Evolutionary conservation across 306 rosid species (phyloP).

Genomic region (Vigna mungo): DNA sequence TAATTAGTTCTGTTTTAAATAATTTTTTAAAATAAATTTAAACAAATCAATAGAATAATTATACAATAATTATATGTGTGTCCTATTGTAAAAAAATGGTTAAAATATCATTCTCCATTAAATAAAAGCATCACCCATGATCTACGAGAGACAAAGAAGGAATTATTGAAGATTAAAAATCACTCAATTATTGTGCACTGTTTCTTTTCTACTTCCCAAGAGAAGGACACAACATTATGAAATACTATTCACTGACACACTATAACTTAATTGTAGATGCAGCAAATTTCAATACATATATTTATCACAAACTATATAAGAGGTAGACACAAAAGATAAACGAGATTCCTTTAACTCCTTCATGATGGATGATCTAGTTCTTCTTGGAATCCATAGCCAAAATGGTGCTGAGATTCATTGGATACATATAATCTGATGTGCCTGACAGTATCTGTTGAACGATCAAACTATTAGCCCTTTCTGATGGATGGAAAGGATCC

Average conservation of each 20-base stretch:
- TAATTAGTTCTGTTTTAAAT: too few relatives aligned
- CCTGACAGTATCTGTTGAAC: slow-evolving; percentile 56
- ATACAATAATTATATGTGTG: too few relatives aligned
- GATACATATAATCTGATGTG: slow-evolving; percentile 66
- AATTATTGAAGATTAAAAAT: background rate
- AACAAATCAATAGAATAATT: too few relatives aligned
- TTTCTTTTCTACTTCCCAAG: background rate
- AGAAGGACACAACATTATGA: slow-evolving; percentile 10
- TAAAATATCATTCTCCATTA: too few relatives aligned
- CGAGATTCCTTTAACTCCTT: background rate
- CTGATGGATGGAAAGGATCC: slow-evolving; percentile 84
- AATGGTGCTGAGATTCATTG: slow-evolving; percentile 88
- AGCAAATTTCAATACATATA: background rate
- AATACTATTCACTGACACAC: background rate
- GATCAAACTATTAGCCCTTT: slow-evolving; percentile 58
- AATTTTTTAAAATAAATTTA: too few relatives aligned
- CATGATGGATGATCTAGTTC: slow-evolving; percentile 11
- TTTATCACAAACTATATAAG: slow-evolving; percentile 2
- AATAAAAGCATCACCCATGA: background rate
- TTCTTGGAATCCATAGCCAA: slow-evolving; percentile 64
- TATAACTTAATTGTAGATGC: slow-evolving; percentile 6
- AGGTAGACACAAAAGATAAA: background rate
- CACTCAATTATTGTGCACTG: slow-evolving; percentile 20
- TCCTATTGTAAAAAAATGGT: too few relatives aligned
- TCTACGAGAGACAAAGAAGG: background rate